phyloP scores from a whole-genome alignment of 31 red algal genomes.

The Porphyra umbilicalis region DNA sequence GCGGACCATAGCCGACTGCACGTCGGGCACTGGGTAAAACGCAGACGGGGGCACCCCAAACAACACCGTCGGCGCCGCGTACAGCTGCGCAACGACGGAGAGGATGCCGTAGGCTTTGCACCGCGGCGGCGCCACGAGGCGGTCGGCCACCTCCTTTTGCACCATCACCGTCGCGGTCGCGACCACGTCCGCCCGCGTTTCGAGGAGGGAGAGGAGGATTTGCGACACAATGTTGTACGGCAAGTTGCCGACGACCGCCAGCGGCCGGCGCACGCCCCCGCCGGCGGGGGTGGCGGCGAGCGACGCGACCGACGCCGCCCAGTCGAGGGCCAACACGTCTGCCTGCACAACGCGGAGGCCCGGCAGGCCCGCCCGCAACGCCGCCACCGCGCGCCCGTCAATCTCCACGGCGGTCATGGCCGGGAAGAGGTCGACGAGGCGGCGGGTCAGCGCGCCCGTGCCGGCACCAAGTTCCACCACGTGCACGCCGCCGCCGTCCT shows the following conservation, averaged over 20 bases:
- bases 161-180: slow-evolving; percentile 75
- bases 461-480: slow-evolving; percentile 81
- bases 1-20: slow-evolving; percentile 59
- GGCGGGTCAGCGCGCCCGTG: slow-evolving; percentile 50
- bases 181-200: slow-evolving; percentile 37
- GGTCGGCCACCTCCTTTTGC: slow-evolving; percentile 83
- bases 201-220: slow-evolving; percentile 72
- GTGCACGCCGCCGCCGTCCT: slow-evolving; percentile 8
- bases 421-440: slow-evolving; percentile 32
- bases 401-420: slow-evolving; percentile 68
- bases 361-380: slow-evolving; percentile 24
- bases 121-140: slow-evolving; percentile 35
- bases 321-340: slow-evolving; percentile 47
- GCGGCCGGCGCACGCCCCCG: background rate
- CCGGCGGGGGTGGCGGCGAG: background rate
- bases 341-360: slow-evolving; percentile 25
- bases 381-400: slow-evolving; percentile 59
- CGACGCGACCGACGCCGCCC: slow-evolving; percentile 16
- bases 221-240: slow-evolving; percentile 90
- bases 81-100: slow-evolving; percentile 74
- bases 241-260: slow-evolving; percentile 85
- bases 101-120: slow-evolving; percentile 80
- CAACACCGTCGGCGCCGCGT: slow-evolving; percentile 43
- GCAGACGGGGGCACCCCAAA: slow-evolving; percentile 58
- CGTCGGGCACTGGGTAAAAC: slow-evolving; percentile 62